phyloP scores from a whole-genome alignment of 179 eudicot species.

The Dionaea muscipula region DNA sequence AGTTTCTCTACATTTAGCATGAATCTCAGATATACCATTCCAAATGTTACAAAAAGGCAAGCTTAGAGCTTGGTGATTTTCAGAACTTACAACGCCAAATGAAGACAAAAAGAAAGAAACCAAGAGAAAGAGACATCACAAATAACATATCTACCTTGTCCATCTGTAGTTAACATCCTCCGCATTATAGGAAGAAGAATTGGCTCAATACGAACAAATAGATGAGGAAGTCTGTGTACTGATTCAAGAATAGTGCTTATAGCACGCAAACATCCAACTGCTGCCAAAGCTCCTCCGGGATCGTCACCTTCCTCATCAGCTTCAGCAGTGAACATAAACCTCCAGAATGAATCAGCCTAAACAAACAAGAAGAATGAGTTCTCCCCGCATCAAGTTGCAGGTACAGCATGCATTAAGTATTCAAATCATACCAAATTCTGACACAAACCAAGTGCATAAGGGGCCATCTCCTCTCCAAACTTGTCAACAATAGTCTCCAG shows the following conservation, averaged over 20 bases:
- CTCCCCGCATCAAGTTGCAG: background rate
- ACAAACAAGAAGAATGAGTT: constrained; percentile 4
- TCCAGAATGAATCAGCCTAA: constrained; percentile 97
- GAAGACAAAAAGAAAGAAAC: background rate
- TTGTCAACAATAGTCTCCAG: constrained; percentile 97
- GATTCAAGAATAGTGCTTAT: constrained; percentile 98
- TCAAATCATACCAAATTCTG: constrained; percentile 64
- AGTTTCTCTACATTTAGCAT: too few species aligned
- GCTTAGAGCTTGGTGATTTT: too few species aligned
- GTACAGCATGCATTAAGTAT: background rate
- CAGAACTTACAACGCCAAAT: too few species aligned
- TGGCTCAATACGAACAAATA: constrained; percentile 80
- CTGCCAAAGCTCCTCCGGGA: constrained; percentile 98
- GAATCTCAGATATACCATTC: too few species aligned
- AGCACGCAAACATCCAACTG: constrained; percentile 98
- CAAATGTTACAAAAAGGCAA: too few species aligned
- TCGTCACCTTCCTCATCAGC: constrained; percentile 94
- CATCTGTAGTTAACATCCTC: constrained; percentile 95
- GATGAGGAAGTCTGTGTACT: constrained; percentile 85
- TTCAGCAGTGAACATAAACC: constrained; percentile 82
- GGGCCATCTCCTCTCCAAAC: constrained; percentile 99
- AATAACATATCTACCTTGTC: constrained; percentile 54
- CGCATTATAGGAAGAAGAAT: constrained; percentile 87
- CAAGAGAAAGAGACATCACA: background rate
- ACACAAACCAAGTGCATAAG: constrained; percentile 95